These are phyloP conservation scores for Rubia yunnanensis DNA, from an alignment of 257 asterid species.

Conservation along the genomic window DNA sequence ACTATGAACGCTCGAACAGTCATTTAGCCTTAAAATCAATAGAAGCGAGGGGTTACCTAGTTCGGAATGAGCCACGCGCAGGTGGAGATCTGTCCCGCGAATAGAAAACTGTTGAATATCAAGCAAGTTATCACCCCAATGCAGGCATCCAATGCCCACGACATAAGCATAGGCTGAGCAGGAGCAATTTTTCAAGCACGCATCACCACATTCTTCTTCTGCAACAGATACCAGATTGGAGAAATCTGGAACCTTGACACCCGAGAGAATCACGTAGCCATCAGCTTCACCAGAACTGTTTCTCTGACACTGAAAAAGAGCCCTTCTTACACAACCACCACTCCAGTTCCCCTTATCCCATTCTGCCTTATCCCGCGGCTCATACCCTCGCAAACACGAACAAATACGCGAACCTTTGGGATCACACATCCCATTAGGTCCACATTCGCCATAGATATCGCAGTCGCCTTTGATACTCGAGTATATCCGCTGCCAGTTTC, in stretches of 20 bases:
- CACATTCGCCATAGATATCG: slow-evolving; percentile 32
- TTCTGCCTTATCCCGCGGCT: slow-evolving; percentile 25
- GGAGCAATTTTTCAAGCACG: slow-evolving; percentile 28
- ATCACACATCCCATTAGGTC: slow-evolving; percentile 44
- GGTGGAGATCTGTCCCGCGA: slow-evolving; percentile 31
- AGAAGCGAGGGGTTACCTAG: slow-evolving; percentile 24
- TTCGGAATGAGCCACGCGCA: slow-evolving; percentile 49
- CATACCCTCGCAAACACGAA: slow-evolving; percentile 44
- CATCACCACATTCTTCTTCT: slow-evolving; percentile 23
- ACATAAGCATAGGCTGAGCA: slow-evolving; percentile 24
- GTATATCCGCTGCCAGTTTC: slow-evolving; percentile 9
- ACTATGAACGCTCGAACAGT: not conserved
- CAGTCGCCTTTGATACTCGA: not conserved
- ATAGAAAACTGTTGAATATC: slow-evolving; percentile 29
- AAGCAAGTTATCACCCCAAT: slow-evolving; percentile 24
- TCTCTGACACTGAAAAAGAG: slow-evolving; percentile 26
- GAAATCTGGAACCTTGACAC: slow-evolving; percentile 35
- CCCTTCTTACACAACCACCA: slow-evolving; percentile 41
- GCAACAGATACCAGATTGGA: slow-evolving; percentile 18
- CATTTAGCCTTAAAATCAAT: not conserved
- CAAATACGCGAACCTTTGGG: slow-evolving; percentile 29
- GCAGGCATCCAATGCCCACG: slow-evolving; percentile 25
- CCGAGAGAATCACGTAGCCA: slow-evolving; percentile 30
- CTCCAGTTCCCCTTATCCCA: slow-evolving; percentile 52
- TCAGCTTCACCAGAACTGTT: slow-evolving; percentile 22